Evolutionary conservation across 148 eudicot species (phyloP).

Genomic region (Chenopodium formosanum): DNA sequence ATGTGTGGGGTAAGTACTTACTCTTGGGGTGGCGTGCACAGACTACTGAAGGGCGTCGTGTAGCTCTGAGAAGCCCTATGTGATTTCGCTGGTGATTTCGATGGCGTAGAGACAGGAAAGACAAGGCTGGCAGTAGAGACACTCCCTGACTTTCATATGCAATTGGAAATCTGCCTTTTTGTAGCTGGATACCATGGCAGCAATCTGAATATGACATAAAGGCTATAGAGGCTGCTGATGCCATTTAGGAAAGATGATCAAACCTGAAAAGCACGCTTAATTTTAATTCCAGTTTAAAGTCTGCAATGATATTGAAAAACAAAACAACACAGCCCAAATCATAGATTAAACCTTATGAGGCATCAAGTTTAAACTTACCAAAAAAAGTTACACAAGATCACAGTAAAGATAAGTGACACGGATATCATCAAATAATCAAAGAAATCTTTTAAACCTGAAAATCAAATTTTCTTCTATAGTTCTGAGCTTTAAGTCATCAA

Average conservation of each 20-base stretch:
- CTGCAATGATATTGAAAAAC: background rate
- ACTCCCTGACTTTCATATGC: slow-evolving; percentile 2
- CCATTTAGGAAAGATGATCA: slow-evolving; percentile 22
- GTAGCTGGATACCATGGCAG: slow-evolving; percentile 13
- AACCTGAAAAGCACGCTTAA: slow-evolving; percentile 17
- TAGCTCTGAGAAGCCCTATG: slow-evolving; percentile 21
- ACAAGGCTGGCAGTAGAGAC: slow-evolving; percentile 15
- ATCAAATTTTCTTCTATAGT: background rate
- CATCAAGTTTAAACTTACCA: background rate
- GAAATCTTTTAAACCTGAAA: background rate
- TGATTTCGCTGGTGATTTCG: slow-evolving; percentile 21
- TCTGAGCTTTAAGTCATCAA: background rate
- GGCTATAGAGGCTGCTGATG: slow-evolving; percentile 22
- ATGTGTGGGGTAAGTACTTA: slow-evolving; percentile 10
- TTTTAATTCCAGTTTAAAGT: background rate
- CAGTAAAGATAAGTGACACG: background rate
- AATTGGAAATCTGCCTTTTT: slow-evolving; percentile 7
- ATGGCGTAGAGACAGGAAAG: slow-evolving; percentile 19
- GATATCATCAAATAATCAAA: background rate
- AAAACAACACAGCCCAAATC: background rate
- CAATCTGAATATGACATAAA: slow-evolving; percentile 16
- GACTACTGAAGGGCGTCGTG: slow-evolving; percentile 18
- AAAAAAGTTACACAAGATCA: background rate
- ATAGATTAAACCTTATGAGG: background rate
- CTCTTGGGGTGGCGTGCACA: slow-evolving; percentile 27